A percentile compares a stretch with the other conserved stretches of the same genome.
phyloP scores from a whole-genome alignment of 306 rosid species.

The Corylus avellana region DNA sequence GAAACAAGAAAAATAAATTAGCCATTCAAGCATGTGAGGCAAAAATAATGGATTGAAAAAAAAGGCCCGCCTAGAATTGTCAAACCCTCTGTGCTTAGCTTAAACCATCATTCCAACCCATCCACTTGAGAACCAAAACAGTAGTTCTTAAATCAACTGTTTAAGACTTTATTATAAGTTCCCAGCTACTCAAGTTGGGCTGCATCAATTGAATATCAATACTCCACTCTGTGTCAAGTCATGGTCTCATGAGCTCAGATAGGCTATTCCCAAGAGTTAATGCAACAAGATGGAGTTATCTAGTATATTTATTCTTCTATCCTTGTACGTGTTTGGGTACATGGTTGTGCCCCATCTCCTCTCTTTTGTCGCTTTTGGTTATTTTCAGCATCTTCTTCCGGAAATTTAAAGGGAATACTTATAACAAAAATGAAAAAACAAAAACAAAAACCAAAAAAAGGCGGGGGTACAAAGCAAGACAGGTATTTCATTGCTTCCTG shows the following conservation, averaged over 20 bases:
- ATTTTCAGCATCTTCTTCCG: background rate
- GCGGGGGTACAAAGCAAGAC: background rate
- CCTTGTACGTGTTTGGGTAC: background rate
- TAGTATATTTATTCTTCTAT: background rate
- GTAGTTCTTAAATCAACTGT: background rate
- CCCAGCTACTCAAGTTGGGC: background rate
- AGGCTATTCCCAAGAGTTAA: background rate
- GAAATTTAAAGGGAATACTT: background rate
- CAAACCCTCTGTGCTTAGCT: background rate
- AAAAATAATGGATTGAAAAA: background rate
- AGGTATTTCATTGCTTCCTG: background rate
- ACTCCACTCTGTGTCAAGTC: background rate
- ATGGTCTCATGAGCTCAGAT: background rate
- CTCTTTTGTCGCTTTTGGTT: too few relatives aligned
- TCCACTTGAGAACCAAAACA: background rate
- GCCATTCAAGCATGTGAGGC: background rate
- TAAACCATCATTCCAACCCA: background rate
- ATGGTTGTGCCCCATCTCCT: background rate
- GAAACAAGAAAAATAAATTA: background rate
- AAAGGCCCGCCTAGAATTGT: background rate
- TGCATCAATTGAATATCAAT: background rate
- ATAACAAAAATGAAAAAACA: background rate
- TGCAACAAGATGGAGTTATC: background rate
- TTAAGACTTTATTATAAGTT: background rate
- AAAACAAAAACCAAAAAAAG: background rate